These are phyloP conservation scores for Fonsecaea erecta DNA, from an alignment of 2,329 filamentous ascomycete genomes.

Conservation along the genomic window DNA sequence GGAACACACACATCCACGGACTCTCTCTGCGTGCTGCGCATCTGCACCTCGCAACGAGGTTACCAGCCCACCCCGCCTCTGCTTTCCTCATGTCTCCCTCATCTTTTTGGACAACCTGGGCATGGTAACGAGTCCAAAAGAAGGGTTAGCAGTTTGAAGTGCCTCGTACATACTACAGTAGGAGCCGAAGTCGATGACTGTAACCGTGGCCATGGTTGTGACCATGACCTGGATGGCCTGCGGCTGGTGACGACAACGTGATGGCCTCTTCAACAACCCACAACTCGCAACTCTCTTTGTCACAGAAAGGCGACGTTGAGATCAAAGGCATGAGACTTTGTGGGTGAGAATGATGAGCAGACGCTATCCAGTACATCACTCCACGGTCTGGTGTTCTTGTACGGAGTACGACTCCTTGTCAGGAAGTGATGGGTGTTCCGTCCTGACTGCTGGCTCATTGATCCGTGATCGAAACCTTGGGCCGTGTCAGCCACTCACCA, in stretches of 20 bases:
- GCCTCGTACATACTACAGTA: background rate
- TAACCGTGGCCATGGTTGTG: background rate
- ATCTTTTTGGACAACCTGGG: background rate
- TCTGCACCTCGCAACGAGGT: background rate
- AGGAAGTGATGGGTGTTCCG: constrained; percentile 1
- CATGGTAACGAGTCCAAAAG: background rate
- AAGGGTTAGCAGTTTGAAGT: background rate
- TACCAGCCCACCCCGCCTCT: background rate
- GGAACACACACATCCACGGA: constrained; percentile 1
- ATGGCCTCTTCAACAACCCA: background rate
- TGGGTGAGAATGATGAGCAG: background rate
- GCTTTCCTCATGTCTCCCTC: background rate
- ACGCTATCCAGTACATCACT: constrained; percentile 1
- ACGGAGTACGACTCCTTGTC: background rate
- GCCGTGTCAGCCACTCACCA: constrained; percentile 12
- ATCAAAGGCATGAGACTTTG: background rate
- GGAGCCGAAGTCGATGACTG: background rate
- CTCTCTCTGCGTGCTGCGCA: background rate
- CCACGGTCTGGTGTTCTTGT: background rate
- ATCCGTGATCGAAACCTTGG: background rate
- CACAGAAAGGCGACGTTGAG: background rate
- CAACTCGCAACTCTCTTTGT: background rate
- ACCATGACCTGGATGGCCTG: background rate
- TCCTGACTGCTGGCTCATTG: background rate
- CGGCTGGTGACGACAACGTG: constrained; percentile 2